Percentiles rank a stretch among this genome's conserved stretches.
Conservation (phyloP, 495 filamentous ascomycete genomes). For the Platismatia glauca region DNA sequence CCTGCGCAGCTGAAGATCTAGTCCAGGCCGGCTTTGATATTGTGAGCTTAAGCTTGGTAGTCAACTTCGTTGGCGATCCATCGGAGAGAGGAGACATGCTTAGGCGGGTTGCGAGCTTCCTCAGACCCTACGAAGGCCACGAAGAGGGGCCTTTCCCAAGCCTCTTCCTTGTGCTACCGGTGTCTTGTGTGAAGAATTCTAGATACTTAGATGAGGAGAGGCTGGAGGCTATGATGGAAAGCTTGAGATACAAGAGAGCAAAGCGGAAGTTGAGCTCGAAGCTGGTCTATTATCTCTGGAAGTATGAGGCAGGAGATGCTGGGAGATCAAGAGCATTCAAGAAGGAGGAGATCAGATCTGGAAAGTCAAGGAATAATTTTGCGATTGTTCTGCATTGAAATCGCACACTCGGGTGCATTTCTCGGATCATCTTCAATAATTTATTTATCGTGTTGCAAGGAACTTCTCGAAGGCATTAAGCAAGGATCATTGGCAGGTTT, state of each 20-base stretch:
- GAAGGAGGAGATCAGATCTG: constrained; percentile 69
- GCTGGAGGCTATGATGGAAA: constrained; percentile 63
- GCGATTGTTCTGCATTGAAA: constrained; percentile 52
- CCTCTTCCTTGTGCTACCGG: constrained; percentile 84
- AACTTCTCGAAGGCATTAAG: neutral
- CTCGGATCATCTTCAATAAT: neutral
- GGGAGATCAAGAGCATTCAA: constrained; percentile 37
- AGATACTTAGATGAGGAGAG: constrained; percentile 74
- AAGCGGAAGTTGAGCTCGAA: constrained; percentile 68
- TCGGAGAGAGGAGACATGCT: constrained; percentile 81
- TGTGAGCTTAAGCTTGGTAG: constrained; percentile 85
- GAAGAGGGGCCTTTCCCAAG: constrained; percentile 49
- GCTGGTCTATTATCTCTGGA: constrained; percentile 85
- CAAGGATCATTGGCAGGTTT: neutral
- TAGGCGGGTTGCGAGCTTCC: constrained; percentile 58
- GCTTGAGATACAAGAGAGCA: constrained; percentile 59
- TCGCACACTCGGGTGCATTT: neutral
- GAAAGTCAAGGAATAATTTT: constrained; percentile 78
- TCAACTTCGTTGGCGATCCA: constrained; percentile 84
- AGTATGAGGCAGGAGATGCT: constrained; percentile 29
- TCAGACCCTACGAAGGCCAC: constrained; percentile 31
- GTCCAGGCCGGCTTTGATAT: constrained; percentile 66
- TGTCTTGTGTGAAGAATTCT: constrained; percentile 83
- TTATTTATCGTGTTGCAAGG: neutral
- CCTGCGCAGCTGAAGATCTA: constrained; percentile 44